Evolutionary conservation across 306 rosid genomes (phyloP).

Genomic region (Alnus rubra): DNA sequence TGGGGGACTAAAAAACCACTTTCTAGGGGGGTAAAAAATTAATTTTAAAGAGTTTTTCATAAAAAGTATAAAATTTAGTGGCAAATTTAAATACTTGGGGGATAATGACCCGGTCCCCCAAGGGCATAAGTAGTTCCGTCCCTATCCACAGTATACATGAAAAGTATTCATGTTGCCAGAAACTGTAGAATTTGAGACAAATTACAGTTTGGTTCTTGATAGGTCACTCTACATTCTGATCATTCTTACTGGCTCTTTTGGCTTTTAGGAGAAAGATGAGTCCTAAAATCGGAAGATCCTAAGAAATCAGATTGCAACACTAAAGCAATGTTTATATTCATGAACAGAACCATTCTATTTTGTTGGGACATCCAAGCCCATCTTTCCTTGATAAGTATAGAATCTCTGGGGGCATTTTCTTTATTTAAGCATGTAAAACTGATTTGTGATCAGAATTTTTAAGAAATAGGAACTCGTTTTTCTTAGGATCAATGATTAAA

Average conservation of each 20-base stretch:
- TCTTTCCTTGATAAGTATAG: too few relatives aligned
- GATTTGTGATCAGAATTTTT: conserved; percentile 5
- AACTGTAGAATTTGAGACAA: not conserved
- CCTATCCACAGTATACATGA: too few relatives aligned
- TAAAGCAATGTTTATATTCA: not conserved
- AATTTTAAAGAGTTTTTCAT: too few relatives aligned
- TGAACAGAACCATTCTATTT: not conserved
- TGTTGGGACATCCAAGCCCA: not conserved
- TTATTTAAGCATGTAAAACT: not conserved
- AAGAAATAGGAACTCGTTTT: conserved; percentile 15
- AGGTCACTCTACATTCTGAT: not conserved
- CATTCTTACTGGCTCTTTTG: not conserved
- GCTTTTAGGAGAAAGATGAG: not conserved
- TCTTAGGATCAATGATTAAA: conserved; percentile 32
- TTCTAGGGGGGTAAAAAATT: too few relatives aligned
- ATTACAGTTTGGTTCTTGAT: not conserved
- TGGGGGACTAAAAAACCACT: too few relatives aligned
- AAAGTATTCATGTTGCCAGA: not conserved
- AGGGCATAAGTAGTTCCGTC: too few relatives aligned
- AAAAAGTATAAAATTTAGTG: too few relatives aligned
- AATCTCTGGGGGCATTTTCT: not conserved
- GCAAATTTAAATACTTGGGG: too few relatives aligned
- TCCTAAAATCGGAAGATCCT: too few relatives aligned
- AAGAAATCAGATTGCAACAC: too few relatives aligned
- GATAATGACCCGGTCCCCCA: too few relatives aligned